Evolutionary conservation across 768 basidiomycete genomes (phyloP).

Genomic region (Mycena floridula): DNA sequence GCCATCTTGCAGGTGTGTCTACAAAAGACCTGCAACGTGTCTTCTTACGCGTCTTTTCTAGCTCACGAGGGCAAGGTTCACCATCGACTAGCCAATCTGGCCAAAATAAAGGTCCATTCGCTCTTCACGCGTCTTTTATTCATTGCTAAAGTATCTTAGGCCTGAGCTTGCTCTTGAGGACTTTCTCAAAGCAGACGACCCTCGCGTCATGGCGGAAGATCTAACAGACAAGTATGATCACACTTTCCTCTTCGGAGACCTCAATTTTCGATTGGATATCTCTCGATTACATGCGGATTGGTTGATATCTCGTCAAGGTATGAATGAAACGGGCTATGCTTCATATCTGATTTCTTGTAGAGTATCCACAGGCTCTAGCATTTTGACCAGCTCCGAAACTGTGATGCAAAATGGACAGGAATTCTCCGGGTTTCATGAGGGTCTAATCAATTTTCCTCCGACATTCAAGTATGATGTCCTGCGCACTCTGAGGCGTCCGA

Average conservation of each 20-base stretch:
- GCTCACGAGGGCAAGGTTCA: constrained; percentile 74
- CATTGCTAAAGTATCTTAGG: constrained; percentile 35
- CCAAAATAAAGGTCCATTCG: constrained; percentile 70
- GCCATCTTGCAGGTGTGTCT: constrained; percentile 74
- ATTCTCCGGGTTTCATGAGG: constrained; percentile 80
- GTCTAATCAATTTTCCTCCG: constrained; percentile 76
- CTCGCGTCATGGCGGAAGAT: constrained; percentile 69
- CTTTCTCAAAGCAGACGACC: constrained; percentile 62
- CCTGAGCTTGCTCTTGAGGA: constrained; percentile 73
- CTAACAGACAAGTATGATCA: constrained; percentile 87
- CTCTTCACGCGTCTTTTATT: not conserved
- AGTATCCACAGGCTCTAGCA: constrained; percentile 80
- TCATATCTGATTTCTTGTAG: constrained; percentile 27
- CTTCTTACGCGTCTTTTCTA: constrained; percentile 17
- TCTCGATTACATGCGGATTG: constrained; percentile 92
- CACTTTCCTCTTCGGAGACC: constrained; percentile 84
- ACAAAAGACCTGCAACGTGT: not conserved
- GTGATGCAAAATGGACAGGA: constrained; percentile 65
- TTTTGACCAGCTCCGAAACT: constrained; percentile 81
- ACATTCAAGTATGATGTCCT: constrained; percentile 92
- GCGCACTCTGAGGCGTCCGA: constrained; percentile 46
- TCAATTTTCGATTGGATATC: constrained; percentile 88
- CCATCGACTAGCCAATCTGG: constrained; percentile 78
- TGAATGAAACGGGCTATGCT: constrained; percentile 4
- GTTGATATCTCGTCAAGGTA: constrained; percentile 80